Evolutionary conservation across 805 yeast genomes (phyloP), one percentile per base, ranked within the genome.

Genomic region (Peterozyma xylosa): DNA sequence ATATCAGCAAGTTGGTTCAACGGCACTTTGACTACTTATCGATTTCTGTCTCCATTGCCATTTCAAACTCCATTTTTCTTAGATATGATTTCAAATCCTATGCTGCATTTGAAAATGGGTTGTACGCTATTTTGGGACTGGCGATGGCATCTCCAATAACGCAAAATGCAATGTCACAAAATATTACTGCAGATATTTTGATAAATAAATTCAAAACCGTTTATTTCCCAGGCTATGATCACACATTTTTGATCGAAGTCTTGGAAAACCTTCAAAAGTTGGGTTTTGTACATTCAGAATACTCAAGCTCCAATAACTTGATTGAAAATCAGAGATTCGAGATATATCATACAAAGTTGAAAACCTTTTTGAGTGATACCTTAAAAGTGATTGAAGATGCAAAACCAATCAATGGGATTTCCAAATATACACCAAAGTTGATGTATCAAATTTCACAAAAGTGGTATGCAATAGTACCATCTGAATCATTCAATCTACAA

Each of bases 381-480:
- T 17, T 33, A 13, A 33, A 17, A 11, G 42, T 33, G 16, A 33
- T 39, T 15, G 17, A 16, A 9, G 17, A 16, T 21, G 42, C 33
- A 11, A 13, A 9, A 32, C 37, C n/a, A 11, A 15, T 30, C 10
- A 35, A 41, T 34, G 11, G 21, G 27, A 35, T 41, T 30, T 30
- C 36, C 16, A 41, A 34, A 6, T 42, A 42, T n/a, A 9, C 32
- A 9, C 41, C 41, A 15, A 32, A 36, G 6, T 42, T 37, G 9
- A 37, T 42, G 45, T 42, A 42, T 37, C 17, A 33, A 13, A 18
- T 42, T 10, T 11, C 37, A 13, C 16, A 16, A 11, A 29, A 30
- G 13, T 42, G 45, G 45, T 42, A 42, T 27, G 27, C 33, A 10
- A 42, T 42, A 11, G 7, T 42, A 11, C 45, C 45, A 3, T 17